Percentiles rank a stretch among this genome's conserved stretches.
Evolutionary conservation across 768 basidiomycete genomes (phyloP).

Genomic region (Hebeloma cylindrosporum): DNA sequence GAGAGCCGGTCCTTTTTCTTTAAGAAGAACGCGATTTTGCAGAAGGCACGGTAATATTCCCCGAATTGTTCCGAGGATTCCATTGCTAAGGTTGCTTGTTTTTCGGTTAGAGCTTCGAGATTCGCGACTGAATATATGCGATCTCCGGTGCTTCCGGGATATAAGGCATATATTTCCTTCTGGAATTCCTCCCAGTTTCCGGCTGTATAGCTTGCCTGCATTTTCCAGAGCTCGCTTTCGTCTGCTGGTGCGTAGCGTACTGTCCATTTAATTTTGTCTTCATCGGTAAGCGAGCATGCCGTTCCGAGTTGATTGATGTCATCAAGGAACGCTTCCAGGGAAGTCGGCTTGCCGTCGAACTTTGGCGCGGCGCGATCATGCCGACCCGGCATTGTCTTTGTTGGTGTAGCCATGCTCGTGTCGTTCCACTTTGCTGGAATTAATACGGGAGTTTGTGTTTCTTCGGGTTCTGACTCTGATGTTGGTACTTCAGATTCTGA

Average conservation of each 20-base stretch:
- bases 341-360: not conserved
- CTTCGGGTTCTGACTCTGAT: too few relatives aligned
- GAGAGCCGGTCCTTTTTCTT: not conserved
- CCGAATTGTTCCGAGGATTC: conserved; percentile 2
- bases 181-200: conserved; percentile 3
- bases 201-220: not conserved
- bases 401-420: not conserved
- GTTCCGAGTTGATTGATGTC: not conserved
- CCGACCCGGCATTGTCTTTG: not conserved
- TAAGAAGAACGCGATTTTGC: conserved; percentile 1
- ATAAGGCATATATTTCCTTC: not conserved
- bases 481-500: too few relatives aligned
- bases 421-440: too few relatives aligned
- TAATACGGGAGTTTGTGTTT: too few relatives aligned
- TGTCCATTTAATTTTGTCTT: not conserved
- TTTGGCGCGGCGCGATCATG: not conserved
- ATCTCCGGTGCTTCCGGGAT: conserved; percentile 1
- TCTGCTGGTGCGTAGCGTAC: not conserved
- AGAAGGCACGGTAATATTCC: conserved; percentile 2
- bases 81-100: not conserved
- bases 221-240: conserved; percentile 5
- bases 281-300: not conserved
- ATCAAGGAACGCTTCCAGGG: not conserved
- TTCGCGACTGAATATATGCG: not conserved
- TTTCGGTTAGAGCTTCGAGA: not conserved